Conservation (phyloP, 306 rosid species). For the Cucurbita argyrosperma region DNA sequence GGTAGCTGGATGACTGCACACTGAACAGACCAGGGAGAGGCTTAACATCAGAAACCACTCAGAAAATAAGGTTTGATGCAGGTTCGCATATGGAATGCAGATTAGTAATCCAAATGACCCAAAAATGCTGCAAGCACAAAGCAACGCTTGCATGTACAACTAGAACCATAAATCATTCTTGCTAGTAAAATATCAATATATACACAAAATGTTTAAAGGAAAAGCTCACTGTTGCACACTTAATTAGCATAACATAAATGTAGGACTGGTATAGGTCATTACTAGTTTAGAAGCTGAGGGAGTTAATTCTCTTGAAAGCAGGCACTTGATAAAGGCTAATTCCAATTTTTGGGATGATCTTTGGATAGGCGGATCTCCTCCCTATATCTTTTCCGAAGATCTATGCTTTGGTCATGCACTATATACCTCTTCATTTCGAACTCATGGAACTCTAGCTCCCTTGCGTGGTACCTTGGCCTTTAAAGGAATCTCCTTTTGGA, state of each 20-base stretch:
- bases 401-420: background rate
- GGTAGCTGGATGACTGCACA: slow-evolving; percentile 97
- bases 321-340: background rate
- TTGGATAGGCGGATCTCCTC: background rate
- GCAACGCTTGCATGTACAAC: background rate
- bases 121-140: background rate
- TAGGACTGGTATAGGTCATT: background rate
- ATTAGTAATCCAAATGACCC: background rate
- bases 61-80: background rate
- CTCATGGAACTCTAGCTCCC: background rate
- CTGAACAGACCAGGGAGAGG: slow-evolving; percentile 21
- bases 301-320: background rate
- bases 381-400: background rate
- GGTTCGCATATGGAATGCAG: background rate
- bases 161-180: background rate
- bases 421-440: background rate
- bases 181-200: background rate
- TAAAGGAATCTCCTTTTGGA: background rate
- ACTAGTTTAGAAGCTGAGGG: background rate
- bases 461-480: background rate
- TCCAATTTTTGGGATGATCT: background rate
- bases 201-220: background rate
- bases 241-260: background rate
- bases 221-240: background rate
- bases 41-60: background rate